Base-by-base conservation (phyloP, 2,329 filamentous ascomycete genomes). In the Pseudogymnoascus sp. region DNA sequence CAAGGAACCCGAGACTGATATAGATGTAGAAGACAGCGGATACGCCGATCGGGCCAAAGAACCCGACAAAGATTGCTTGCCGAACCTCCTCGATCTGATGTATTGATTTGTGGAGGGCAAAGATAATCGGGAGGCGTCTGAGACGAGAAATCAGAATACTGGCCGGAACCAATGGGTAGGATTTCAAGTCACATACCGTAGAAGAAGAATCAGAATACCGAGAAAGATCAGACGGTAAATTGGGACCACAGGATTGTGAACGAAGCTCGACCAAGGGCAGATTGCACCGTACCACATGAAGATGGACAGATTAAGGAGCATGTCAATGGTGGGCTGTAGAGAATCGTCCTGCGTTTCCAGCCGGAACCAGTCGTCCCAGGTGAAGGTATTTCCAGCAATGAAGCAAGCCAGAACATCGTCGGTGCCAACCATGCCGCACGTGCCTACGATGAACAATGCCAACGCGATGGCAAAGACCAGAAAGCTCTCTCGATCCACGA, bases 11-110 rank as follows among this genome's bases (percentile, higher is more conserved):
- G 89, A 73, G 39, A 83, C 87, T 0, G 64, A 96, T 78, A 69
- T 91, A 95, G 5, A 97, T 79, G 71, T 97, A 96, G 71, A 96
- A 97, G 20, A 96, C 82, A 1, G 91, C 92, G 14, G 89, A 90
- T 1, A 96, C 91, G 2, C 93, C 91, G 61, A 97, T 92, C 0
- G 92, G 92, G 0, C 92, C 92, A 66, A 97, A 97, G 76, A 96
- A 96, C 0, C 92, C 92, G 6, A 94, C 89, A 69, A 96, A 96
- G 0, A 89, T 75, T 1, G 91, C 91, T 66, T 96, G 91, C 3
- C 83, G 81, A 30, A 82, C 73, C 39, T 88, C 80, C 62, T 91
- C 83, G 41, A 96, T 91, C 71, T 96, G 90, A 28, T 83, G 88
- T 43, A 96, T 91, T 62, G 81, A 80, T 67, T 82, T 87, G 70